Evolutionary conservation across 371 early-diverging fungal species (phyloP).

Genomic region (Mucor racemosus): DNA sequence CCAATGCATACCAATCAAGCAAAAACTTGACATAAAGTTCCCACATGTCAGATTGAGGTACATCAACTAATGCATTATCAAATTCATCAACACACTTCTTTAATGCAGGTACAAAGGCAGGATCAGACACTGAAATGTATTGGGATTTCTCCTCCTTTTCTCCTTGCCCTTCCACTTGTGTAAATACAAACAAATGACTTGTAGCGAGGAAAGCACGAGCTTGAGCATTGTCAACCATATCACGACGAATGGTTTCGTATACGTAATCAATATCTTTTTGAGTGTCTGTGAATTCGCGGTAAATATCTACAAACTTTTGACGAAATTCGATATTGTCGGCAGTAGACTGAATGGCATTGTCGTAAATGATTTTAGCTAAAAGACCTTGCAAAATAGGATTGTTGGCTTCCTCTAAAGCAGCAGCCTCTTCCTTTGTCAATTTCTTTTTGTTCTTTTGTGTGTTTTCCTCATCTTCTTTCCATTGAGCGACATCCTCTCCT

Average conservation of each 20-base stretch:
- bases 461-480: conserved; percentile 47
- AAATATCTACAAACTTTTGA: conserved; percentile 72
- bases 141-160: conserved; percentile 16
- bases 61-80: conserved; percentile 41
- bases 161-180: conserved; percentile 30
- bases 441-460: conserved; percentile 26
- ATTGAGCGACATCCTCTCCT: conserved; percentile 57
- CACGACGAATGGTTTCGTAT: conserved; percentile 63
- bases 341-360: conserved; percentile 84
- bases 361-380: conserved; percentile 81
- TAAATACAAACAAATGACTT: conserved; percentile 39
- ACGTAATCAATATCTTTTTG: conserved; percentile 43
- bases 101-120: conserved; percentile 64
- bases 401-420: conserved; percentile 53
- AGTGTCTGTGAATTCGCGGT: conserved; percentile 60
- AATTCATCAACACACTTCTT: conserved; percentile 57
- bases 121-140: conserved; percentile 39
- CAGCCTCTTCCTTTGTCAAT: conserved; percentile 49
- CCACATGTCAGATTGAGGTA: conserved; percentile 56
- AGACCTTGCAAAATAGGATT: conserved; percentile 81
- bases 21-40: conserved; percentile 66
- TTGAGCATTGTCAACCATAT: conserved; percentile 59
- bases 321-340: conserved; percentile 79
- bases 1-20: conserved; percentile 45
- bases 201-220: conserved; percentile 71